These are phyloP conservation scores for Fusarium citri DNA, from an alignment of 2,329 filamentous ascomycete species.

Conservation along the genomic window DNA sequence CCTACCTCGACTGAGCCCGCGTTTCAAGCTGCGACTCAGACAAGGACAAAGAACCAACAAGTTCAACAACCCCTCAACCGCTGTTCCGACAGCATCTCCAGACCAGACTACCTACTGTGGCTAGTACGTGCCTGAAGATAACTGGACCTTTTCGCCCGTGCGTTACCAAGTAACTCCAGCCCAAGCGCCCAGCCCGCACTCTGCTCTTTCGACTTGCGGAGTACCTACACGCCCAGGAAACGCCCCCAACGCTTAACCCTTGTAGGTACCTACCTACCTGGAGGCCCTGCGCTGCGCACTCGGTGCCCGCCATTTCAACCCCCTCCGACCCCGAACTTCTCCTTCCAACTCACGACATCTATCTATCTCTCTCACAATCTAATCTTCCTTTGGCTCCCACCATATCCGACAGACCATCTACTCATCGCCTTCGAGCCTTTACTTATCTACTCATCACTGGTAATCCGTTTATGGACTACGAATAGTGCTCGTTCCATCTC, in stretches of 20 bases:
- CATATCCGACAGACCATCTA: conserved; percentile 28
- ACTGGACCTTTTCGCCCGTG: conserved; percentile 39
- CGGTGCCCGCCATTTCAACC: conserved; percentile 47
- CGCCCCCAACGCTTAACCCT: conserved; percentile 33
- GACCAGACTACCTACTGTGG: conserved; percentile 36
- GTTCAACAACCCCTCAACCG: conserved; percentile 25
- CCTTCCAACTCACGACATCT: conserved; percentile 43
- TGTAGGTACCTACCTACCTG: conserved; percentile 27
- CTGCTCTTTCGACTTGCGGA: conserved; percentile 23
- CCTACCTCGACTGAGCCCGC: conserved; percentile 32
- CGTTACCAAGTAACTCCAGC: conserved; percentile 36
- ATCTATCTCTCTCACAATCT: conserved; percentile 39
- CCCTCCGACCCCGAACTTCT: conserved; percentile 41
- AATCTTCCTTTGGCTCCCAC: conserved; percentile 40
- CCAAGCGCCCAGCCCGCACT: conserved; percentile 31
- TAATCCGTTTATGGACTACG: conserved; percentile 40
- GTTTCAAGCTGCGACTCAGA: conserved; percentile 21
- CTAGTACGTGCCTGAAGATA: conserved; percentile 35
- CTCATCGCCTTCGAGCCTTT: conserved; percentile 9
- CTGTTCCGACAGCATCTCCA: conserved; percentile 33
- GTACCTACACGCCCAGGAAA: conserved; percentile 27
- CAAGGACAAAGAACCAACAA: conserved; percentile 16
- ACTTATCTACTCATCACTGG: conserved; percentile 7
- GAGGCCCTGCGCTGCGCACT: conserved; percentile 37
- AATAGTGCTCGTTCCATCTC: conserved; percentile 26